Conservation (phyloP, 306 rosid genomes). For the Neltuma alba region DNA sequence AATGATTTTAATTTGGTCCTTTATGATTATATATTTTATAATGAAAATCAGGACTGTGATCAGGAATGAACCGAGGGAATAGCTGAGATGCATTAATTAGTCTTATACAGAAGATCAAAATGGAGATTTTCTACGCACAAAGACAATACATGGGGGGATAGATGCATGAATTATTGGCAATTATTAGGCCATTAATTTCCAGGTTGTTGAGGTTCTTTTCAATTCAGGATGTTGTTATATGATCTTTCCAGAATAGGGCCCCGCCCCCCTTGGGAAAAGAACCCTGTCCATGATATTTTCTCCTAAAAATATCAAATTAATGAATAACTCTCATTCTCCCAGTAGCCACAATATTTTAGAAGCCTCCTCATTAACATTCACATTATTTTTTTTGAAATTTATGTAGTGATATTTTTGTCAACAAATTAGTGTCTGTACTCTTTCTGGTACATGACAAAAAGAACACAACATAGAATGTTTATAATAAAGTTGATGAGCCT, state of each 20-base stretch:
- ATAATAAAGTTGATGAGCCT: conserved; percentile 1
- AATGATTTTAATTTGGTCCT: too few species aligned
- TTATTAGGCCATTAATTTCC: background rate
- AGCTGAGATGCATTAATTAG: background rate
- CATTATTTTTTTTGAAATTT: background rate
- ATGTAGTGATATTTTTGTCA: background rate
- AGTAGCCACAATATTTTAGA: background rate
- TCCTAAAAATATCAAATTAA: background rate
- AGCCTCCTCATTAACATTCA: conserved; percentile 21
- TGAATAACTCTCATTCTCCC: background rate
- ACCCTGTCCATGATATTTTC: background rate
- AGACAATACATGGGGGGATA: background rate
- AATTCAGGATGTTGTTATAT: too few species aligned
- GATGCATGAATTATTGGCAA: background rate
- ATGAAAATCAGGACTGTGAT: background rate
- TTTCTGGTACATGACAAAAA: conserved; percentile 34
- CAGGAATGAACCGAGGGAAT: background rate
- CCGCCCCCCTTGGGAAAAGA: background rate
- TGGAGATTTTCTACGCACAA: background rate
- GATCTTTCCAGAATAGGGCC: background rate
- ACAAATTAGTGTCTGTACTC: background rate
- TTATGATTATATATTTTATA: background rate
- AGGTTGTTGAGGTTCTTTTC: background rate
- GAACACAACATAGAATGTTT: background rate
- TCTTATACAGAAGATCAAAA: background rate